phyloP scores from a whole-genome alignment of 2,329 filamentous ascomycete genomes.

The Phyllachora maydis region DNA sequence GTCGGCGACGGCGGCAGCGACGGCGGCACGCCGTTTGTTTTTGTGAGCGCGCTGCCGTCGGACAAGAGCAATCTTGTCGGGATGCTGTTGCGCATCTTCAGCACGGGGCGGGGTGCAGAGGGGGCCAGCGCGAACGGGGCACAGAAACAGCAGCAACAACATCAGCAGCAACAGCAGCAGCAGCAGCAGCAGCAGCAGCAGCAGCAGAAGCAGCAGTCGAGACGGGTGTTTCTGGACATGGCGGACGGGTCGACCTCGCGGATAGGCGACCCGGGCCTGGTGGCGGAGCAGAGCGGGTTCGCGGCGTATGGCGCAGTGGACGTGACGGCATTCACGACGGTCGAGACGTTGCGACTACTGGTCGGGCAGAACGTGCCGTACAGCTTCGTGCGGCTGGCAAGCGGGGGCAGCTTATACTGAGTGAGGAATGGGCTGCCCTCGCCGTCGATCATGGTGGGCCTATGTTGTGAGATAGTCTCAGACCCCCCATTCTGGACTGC shows the following conservation, averaged over 20 bases:
- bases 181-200: no score
- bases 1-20: slow-evolving; percentile 14
- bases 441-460: no score
- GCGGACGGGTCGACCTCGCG: slow-evolving; percentile 38
- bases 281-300: slow-evolving; percentile 59
- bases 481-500: no score
- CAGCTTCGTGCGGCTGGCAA: slow-evolving; percentile 64
- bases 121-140: slow-evolving; percentile 14
- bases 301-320: slow-evolving; percentile 62
- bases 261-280: slow-evolving; percentile 44
- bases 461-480: no score
- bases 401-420: slow-evolving; percentile 27
- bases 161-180: no score
- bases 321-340: slow-evolving; percentile 66
- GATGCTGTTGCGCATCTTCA: slow-evolving; percentile 56
- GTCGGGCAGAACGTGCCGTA: slow-evolving; percentile 78
- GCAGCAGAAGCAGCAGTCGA: no score
- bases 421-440: background rate
- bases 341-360: slow-evolving; percentile 57
- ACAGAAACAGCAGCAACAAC: no score
- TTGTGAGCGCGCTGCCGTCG: slow-evolving; percentile 58
- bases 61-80: slow-evolving; percentile 64
- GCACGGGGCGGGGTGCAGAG: no score
- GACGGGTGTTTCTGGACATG: slow-evolving; percentile 64
- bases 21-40: slow-evolving; percentile 48